Conservation (phyloP, 306 rosid genomes). For the Astragalus glycyphyllos region DNA sequence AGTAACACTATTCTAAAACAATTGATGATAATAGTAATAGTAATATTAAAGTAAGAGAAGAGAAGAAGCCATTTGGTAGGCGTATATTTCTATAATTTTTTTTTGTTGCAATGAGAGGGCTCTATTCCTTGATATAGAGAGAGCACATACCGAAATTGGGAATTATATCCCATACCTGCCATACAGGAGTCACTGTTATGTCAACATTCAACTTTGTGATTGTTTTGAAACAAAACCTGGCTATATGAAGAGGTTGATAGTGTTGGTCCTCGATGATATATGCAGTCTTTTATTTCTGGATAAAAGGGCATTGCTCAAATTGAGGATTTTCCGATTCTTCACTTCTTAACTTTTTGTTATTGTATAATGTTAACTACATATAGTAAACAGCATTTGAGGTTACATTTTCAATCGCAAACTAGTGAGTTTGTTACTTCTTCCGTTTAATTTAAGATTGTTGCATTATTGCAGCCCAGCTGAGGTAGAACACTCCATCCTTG, state of each 20-base stretch:
- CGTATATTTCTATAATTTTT: not conserved
- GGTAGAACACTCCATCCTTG: conserved; percentile 94
- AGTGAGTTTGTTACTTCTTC: not conserved
- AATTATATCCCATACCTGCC: too few species aligned
- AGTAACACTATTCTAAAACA: conserved; percentile 28
- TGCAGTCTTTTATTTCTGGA: not conserved
- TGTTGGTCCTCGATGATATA: too few species aligned
- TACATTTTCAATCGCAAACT: conserved; percentile 14
- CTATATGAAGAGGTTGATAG: too few species aligned
- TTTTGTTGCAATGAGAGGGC: conserved; percentile 5
- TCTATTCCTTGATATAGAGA: too few species aligned
- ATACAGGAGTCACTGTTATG: too few species aligned
- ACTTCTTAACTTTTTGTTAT: conserved; percentile 23
- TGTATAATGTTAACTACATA: conserved; percentile 24
- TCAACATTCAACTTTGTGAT: too few species aligned
- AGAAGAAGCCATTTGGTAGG: not conserved
- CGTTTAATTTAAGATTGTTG: conserved; percentile 40
- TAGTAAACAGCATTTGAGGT: conserved; percentile 23
- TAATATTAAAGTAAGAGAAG: not conserved
- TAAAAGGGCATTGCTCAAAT: not conserved
- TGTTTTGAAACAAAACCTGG: too few species aligned
- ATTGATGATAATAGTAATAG: not conserved
- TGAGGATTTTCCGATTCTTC: conserved; percentile 26
- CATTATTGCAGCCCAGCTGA: conserved; percentile 72
- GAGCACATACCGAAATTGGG: too few species aligned